A percentile compares a stretch with the other conserved stretches of the same genome.
phyloP scores from a whole-genome alignment of 805 yeast genomes.

The Suhomyces xylopsoci region DNA sequence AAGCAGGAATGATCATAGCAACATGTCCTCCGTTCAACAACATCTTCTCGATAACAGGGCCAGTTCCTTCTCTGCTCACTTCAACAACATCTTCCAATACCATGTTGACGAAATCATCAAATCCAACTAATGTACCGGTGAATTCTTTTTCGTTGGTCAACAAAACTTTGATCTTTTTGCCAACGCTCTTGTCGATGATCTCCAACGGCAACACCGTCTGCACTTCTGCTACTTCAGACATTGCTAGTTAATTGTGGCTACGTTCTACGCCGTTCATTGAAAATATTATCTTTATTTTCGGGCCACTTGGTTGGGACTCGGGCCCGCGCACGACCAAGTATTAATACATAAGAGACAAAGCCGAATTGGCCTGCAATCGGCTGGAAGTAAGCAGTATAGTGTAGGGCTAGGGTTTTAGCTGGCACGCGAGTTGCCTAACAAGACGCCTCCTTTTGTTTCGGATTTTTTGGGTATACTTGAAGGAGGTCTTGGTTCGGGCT shows the following conservation, averaged over 20 bases:
- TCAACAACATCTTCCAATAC: conserved; percentile 82
- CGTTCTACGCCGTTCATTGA: background rate
- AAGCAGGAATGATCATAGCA: conserved; percentile 49
- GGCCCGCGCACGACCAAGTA: background rate
- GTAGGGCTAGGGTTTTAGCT: background rate
- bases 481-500: background rate
- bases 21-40: conserved; percentile 69
- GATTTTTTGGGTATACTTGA: background rate
- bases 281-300: background rate
- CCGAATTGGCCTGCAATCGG: conserved; percentile 1
- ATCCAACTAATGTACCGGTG: conserved; percentile 84
- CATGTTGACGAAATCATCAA: conserved; percentile 92
- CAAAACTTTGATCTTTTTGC: conserved; percentile 72
- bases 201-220: conserved; percentile 64
- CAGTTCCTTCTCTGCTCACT: conserved; percentile 43
- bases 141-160: conserved; percentile 68
- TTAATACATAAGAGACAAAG: background rate
- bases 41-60: conserved; percentile 52
- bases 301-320: background rate
- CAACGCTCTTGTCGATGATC: conserved; percentile 82
- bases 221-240: conserved; percentile 5
- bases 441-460: background rate
- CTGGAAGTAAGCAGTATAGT: background rate
- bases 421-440: background rate
- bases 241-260: background rate